phyloP scores from a whole-genome alignment of 306 rosid genomes.

The Cicer yamashitae region DNA sequence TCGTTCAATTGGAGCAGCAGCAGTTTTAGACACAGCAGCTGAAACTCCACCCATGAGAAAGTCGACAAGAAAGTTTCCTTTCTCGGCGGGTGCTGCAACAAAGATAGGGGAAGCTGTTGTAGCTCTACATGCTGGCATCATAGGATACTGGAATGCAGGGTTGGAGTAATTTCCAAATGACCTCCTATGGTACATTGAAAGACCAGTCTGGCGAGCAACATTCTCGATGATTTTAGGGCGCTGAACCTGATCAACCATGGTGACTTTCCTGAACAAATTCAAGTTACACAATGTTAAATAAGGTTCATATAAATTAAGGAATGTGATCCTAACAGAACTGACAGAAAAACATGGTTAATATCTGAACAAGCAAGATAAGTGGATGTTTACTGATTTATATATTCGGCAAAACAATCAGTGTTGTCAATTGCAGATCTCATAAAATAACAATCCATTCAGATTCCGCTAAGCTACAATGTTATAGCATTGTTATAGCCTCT shows the following conservation, averaged over 20 bases:
- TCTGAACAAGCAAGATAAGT: not conserved
- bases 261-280: slow-evolving; percentile 41
- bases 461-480: too few species aligned
- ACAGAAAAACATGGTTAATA: not conserved
- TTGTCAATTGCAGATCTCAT: too few species aligned
- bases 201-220: slow-evolving; percentile 44
- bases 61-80: slow-evolving; percentile 65
- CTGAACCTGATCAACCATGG: slow-evolving; percentile 53
- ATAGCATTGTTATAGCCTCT: too few species aligned
- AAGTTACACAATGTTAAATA: slow-evolving; percentile 23
- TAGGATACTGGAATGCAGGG: slow-evolving; percentile 60
- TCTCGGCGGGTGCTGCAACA: slow-evolving; percentile 77
- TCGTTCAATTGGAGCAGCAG: slow-evolving; percentile 91
- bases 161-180: slow-evolving; percentile 60
- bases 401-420: not conserved
- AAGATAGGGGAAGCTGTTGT: slow-evolving; percentile 65
- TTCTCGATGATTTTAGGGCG: slow-evolving; percentile 41
- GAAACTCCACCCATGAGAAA: slow-evolving; percentile 93
- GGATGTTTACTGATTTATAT: not conserved
- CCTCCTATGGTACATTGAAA: slow-evolving; percentile 41
- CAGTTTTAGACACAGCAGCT: slow-evolving; percentile 89
- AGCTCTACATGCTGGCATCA: slow-evolving; percentile 58
- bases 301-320: slow-evolving; percentile 1
- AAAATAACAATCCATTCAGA: too few species aligned
- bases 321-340: slow-evolving; percentile 10